phyloP scores from a whole-genome alignment of 768 basidiomycete genomes.

The Lentinula edodes region DNA sequence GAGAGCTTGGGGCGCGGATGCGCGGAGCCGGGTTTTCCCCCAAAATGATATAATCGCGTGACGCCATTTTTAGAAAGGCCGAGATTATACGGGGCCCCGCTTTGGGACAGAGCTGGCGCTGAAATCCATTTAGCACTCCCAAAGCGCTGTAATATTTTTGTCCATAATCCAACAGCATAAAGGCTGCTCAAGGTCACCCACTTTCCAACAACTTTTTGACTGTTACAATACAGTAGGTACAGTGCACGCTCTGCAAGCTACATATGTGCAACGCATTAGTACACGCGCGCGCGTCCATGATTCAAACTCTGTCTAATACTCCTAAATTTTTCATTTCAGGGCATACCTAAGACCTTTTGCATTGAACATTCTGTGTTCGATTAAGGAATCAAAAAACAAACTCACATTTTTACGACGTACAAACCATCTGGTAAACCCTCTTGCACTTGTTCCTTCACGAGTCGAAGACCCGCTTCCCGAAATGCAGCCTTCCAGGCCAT shows the following conservation, averaged over 20 bases:
- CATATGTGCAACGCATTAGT: too few relatives aligned
- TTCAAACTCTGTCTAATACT: too few relatives aligned
- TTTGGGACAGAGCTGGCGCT: too few relatives aligned
- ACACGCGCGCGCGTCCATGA: too few relatives aligned
- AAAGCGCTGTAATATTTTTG: too few relatives aligned
- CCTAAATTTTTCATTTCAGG: constrained; percentile 9
- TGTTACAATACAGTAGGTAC: too few relatives aligned
- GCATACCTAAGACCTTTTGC: constrained; percentile 14
- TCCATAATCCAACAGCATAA: too few relatives aligned
- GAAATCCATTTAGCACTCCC: too few relatives aligned
- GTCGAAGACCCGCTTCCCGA: constrained; percentile 58
- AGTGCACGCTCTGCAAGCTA: too few relatives aligned
- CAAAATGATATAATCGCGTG: background rate
- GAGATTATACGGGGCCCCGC: too few relatives aligned
- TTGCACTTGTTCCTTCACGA: constrained; percentile 76
- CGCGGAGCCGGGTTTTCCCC: background rate
- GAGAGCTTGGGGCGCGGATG: background rate
- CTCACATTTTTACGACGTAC: constrained; percentile 84
- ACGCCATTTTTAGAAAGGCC: background rate
- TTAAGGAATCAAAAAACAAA: constrained; percentile 6
- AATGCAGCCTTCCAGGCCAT: constrained; percentile 77
- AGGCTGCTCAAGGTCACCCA: too few relatives aligned
- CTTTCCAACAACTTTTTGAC: too few relatives aligned
- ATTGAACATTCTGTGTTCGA: background rate
- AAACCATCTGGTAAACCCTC: constrained; percentile 77